Base-by-base conservation (phyloP, 495 filamentous ascomycete species). In the Durotheca rogersii region DNA sequence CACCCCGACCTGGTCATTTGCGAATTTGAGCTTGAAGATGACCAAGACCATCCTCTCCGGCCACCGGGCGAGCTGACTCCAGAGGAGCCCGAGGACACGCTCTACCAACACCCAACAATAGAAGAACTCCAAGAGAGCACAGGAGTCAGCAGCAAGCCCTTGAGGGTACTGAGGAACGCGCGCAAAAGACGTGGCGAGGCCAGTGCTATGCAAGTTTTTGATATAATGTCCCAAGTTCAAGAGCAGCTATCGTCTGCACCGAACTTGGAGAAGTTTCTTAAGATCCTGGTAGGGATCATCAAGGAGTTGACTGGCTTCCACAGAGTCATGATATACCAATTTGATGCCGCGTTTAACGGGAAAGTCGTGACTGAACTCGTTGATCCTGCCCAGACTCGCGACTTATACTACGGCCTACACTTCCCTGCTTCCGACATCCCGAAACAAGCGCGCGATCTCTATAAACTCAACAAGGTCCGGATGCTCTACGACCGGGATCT, bases 381-480 rank as follows among this genome's bases (percentile, higher is more conserved):
- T 15, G 88, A 97, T 60, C 83, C 85, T 2, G 67, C 79, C 20
- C 80, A 81, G n/a, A 90, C 89, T 0, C 86, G 86, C 45, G 89
- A 95, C 64, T 75, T 95, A 0, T 96, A 89, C 71, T 89, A 92
- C 61, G 90, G 89, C 6, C 75, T 96, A 12, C 83, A 94, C 67
- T 96, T 97, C 53, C 91, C 91, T 0, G 90, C 90, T 6, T 85
- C 89, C 6, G 92, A 96, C 64, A 96, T 96, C 25, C 89, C 89
- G 4, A 87, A 83, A 53, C 91, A 92, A 67, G 88, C 88, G 10
- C 79, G 88, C 31, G 86, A 91, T 58, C 71, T 94, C 36, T 85
- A 93, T 76, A 82, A 86, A 71, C 67, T 85, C 71, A 95, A 81
- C 77, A 91, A 83, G 67, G 86, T 90, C 5, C 81, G 87, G 7